Conservation (phyloP, 2,329 filamentous ascomycete genomes). For the Paecilomyces sp. region DNA sequence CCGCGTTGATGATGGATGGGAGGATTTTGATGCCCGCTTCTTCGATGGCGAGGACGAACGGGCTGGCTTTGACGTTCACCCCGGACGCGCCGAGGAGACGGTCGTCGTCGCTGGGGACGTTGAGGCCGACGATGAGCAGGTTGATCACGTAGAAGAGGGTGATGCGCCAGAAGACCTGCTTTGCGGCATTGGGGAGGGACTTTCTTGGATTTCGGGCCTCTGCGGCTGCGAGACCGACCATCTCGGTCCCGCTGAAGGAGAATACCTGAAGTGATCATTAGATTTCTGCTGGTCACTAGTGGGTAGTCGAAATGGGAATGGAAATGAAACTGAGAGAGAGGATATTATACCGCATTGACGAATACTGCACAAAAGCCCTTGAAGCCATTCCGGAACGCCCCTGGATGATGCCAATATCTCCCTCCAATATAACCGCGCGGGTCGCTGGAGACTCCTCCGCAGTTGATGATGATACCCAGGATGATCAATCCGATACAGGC, state of each 20-base stretch:
- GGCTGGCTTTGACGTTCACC: constrained; percentile 45
- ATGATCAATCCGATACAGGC: constrained; percentile 62
- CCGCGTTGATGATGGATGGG: constrained; percentile 60
- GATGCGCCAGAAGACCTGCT: constrained; percentile 47
- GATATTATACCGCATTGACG: constrained; percentile 38
- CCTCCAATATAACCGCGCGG: constrained; percentile 34
- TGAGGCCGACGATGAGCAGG: constrained; percentile 39
- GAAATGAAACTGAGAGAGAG: no score
- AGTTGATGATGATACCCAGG: constrained; percentile 61
- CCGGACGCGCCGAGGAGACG: constrained; percentile 34
- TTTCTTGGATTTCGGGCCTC: constrained; percentile 47
- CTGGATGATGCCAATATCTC: constrained; percentile 24
- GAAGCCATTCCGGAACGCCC: constrained; percentile 42
- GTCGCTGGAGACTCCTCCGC: constrained; percentile 32
- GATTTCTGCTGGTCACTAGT: no score
- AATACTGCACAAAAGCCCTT: constrained; percentile 52
- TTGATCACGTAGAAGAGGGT: constrained; percentile 43
- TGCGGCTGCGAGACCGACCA: constrained; percentile 47
- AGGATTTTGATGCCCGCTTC: constrained; percentile 55
- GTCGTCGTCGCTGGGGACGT: constrained; percentile 34
- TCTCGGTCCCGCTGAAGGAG: constrained; percentile 50
- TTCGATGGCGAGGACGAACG: constrained; percentile 60
- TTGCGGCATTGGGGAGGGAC: constrained; percentile 41
- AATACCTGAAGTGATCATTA: constrained; percentile 29
- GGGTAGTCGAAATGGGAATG: no score